phyloP scores from a whole-genome alignment of 2,329 filamentous ascomycete species.

The Penicillium sp. region DNA sequence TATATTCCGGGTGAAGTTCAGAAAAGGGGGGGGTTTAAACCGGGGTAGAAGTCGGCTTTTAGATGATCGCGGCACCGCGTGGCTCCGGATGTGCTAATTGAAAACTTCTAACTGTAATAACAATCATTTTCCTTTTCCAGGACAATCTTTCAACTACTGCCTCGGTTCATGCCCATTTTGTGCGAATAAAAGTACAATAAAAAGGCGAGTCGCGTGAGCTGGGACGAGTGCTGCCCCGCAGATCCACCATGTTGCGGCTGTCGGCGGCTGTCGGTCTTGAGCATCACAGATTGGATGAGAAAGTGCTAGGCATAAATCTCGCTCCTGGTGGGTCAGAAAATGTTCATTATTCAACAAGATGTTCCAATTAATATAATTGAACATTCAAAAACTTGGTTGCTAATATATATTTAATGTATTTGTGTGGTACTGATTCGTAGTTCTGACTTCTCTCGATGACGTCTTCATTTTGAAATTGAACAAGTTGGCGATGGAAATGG shows the following conservation, averaged over 20 bases:
- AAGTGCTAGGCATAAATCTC: not conserved
- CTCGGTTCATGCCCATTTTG: not conserved
- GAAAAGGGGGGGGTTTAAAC: too few relatives aligned
- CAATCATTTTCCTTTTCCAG: not conserved
- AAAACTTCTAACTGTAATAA: not conserved
- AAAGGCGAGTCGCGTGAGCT: not conserved
- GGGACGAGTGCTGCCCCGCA: not conserved
- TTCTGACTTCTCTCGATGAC: too few relatives aligned
- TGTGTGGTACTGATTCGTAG: too few relatives aligned
- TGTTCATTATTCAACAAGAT: too few relatives aligned
- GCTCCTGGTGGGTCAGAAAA: too few relatives aligned
- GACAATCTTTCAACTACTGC: not conserved
- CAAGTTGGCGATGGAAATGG: too few relatives aligned
- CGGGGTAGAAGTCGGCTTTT: not conserved
- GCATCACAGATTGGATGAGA: not conserved
- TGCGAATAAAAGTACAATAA: not conserved
- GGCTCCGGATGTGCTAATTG: not conserved
- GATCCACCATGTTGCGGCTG: conserved; percentile 11
- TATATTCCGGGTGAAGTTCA: too few relatives aligned
- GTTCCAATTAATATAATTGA: too few relatives aligned
- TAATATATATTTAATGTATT: too few relatives aligned
- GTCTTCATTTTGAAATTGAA: too few relatives aligned
- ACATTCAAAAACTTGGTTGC: too few relatives aligned
- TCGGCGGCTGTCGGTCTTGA: conserved; percentile 12
- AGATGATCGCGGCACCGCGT: not conserved